Evolutionary conservation across 2,329 filamentous ascomycete species (phyloP).

Genomic region (Fusarium verticillioides): DNA sequence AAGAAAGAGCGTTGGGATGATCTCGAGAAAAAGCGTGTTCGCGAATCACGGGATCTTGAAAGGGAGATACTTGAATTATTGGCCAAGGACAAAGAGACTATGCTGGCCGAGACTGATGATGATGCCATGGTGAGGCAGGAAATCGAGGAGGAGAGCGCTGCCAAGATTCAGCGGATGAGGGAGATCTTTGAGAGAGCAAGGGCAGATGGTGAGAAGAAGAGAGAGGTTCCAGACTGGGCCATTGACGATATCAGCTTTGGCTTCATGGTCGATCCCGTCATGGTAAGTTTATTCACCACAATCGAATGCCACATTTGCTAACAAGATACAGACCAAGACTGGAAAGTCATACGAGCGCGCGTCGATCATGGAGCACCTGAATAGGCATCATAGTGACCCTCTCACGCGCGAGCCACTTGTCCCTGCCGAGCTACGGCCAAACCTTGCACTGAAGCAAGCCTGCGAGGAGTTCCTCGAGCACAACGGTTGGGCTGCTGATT

Average conservation of each 20-base stretch:
- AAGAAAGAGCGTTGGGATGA: slow-evolving; percentile 90
- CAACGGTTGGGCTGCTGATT: slow-evolving; percentile 95
- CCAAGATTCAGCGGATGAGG: slow-evolving; percentile 58
- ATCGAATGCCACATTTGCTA: background rate
- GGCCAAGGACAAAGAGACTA: slow-evolving; percentile 57
- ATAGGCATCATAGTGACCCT: slow-evolving; percentile 79
- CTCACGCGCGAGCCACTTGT: slow-evolving; percentile 81
- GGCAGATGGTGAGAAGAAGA: slow-evolving; percentile 55
- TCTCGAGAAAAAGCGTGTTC: slow-evolving; percentile 70
- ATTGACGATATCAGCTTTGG: slow-evolving; percentile 81
- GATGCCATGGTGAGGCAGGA: slow-evolving; percentile 61
- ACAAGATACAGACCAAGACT: slow-evolving; percentile 72
- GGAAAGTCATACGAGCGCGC: slow-evolving; percentile 92
- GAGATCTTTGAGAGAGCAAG: slow-evolving; percentile 65
- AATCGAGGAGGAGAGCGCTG: slow-evolving; percentile 58
- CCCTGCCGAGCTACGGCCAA: slow-evolving; percentile 78
- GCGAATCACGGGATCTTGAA: slow-evolving; percentile 68
- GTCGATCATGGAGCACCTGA: slow-evolving; percentile 86
- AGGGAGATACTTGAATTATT: slow-evolving; percentile 67
- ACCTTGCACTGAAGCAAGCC: slow-evolving; percentile 82
- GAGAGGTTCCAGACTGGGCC: slow-evolving; percentile 78
- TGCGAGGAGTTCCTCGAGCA: slow-evolving; percentile 86
- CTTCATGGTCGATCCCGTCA: slow-evolving; percentile 77
- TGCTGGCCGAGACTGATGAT: slow-evolving; percentile 53
- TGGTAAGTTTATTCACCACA: slow-evolving; percentile 55